Evolutionary conservation across 176 grass and related monocot genomes (phyloP), one percentile per base, ranked within the genome.

Genomic region (Areca catechu): DNA sequence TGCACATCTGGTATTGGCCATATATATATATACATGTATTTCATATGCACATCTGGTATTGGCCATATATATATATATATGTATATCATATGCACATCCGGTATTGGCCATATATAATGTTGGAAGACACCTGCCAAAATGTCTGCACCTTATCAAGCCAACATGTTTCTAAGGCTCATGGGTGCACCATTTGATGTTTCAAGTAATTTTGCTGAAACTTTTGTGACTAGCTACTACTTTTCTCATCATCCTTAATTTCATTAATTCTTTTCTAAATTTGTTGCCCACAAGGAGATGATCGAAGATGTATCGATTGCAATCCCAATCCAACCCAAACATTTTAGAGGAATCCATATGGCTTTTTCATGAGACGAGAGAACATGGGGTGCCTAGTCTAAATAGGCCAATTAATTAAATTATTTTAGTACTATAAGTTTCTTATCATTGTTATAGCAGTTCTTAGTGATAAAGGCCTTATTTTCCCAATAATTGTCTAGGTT

Each of bases 301-400:
- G 5, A 73, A 60, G 61, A 49, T 52, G 69, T 54, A 15, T 73
- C 61, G 17, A 54, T 22, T 50, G 53, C 54, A 67, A 67, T 69
- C 69, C 54, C 57, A 65, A 73, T 59, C 50, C 54, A 16, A 53
- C 61, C 49, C 63, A 73, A 54, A 60, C 37, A 61, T 54, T 6
- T 51, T 18, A 34, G 18, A 34, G 24, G 47, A 71, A 79, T 56
- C 54, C 63, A 10, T 57, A 48, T 63, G 64, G 63, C 63, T 74
- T 30, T 5, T 56, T 28, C 24, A n/a, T 56, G 64, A 30, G 70
- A 69, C 77, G 64, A 53, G 50, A 61, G 49, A 70, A 80, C 77
- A 74, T 80, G 77, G 61, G 57, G 49, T 74, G 77, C 70, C 63
- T 74, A 49, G 53, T 24, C 76, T 58, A 48, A 79, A 66, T 53